Evolutionary conservation across 2,329 filamentous ascomycete species (phyloP).

Genomic region (Venturia effusa): DNA sequence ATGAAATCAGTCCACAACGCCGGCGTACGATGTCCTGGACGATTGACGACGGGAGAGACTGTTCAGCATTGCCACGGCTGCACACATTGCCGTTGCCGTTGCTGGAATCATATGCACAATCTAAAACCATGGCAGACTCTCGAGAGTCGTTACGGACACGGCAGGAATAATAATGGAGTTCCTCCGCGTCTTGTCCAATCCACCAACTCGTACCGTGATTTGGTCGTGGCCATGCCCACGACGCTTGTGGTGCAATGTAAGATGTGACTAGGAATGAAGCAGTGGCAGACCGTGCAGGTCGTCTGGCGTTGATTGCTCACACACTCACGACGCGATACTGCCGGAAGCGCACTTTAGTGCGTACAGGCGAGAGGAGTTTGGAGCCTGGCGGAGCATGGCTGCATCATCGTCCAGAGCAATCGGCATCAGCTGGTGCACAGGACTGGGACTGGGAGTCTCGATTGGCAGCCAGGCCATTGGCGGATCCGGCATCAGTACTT

Average conservation of each 20-base stretch:
- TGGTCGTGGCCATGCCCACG: background rate
- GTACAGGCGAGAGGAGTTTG: constrained; percentile 1
- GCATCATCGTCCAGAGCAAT: constrained; percentile 2
- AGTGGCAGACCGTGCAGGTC: background rate
- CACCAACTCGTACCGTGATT: background rate
- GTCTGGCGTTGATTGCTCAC: constrained; percentile 6
- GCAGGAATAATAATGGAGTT: background rate
- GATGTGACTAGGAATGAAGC: background rate
- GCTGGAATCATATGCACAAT: background rate
- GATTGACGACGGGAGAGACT: background rate
- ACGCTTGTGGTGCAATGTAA: constrained; percentile 5
- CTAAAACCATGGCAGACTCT: background rate
- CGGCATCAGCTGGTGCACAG: constrained; percentile 5
- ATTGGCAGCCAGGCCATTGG: background rate
- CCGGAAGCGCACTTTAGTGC: constrained; percentile 4
- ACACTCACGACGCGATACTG: background rate
- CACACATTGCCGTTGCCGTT: background rate
- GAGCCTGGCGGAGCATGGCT: constrained; percentile 6
- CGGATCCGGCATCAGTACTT: background rate
- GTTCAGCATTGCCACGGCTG: background rate
- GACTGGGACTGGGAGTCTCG: background rate
- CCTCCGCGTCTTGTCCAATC: background rate
- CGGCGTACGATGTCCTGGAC: too few species aligned
- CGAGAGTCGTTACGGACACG: background rate
- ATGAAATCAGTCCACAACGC: too few species aligned